A percentile compares a stretch with the other conserved stretches of the same genome.
Conservation (phyloP, 2,329 filamentous ascomycete genomes). For the Colletotrichum sojae region DNA sequence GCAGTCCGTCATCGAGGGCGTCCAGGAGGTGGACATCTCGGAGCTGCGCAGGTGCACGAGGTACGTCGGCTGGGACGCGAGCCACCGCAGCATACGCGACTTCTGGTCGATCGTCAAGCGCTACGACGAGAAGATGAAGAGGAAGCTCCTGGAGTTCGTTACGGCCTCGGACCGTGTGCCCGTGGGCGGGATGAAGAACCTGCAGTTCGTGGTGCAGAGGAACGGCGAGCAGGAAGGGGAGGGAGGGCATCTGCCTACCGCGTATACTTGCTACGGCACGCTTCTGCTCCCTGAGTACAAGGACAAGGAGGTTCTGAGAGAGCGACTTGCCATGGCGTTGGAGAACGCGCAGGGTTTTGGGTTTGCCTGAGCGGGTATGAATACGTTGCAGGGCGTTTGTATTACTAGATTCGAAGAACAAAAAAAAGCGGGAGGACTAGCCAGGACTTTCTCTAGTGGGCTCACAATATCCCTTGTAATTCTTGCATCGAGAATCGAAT, state of each 20-base stretch:
- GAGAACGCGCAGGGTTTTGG: constrained; percentile 93
- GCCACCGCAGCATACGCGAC: constrained; percentile 77
- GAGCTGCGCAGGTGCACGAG: constrained; percentile 79
- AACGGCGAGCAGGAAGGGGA: constrained; percentile 75
- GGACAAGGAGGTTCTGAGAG: constrained; percentile 76
- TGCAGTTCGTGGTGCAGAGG: constrained; percentile 87
- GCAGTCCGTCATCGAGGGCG: constrained; percentile 86
- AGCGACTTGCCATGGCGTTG: constrained; percentile 87
- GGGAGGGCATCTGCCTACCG: constrained; percentile 79
- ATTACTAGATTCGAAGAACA: not conserved
- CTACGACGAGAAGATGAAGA: constrained; percentile 79
- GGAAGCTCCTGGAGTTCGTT: constrained; percentile 90
- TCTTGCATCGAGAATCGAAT: no score
- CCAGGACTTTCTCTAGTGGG: no score
- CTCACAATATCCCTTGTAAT: no score
- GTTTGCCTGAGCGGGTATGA: constrained; percentile 67
- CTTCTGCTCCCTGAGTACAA: constrained; percentile 88
- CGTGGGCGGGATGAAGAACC: constrained; percentile 84
- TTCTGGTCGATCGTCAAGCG: constrained; percentile 87
- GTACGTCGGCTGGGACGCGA: constrained; percentile 85
- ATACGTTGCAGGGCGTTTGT: no score
- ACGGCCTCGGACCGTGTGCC: constrained; percentile 93
- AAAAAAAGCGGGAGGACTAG: not conserved
- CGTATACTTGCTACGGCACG: constrained; percentile 93
- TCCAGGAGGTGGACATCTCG: constrained; percentile 82